Conservation (phyloP, 2,329 filamentous ascomycete species). For the Aureobasidium namibiae region DNA sequence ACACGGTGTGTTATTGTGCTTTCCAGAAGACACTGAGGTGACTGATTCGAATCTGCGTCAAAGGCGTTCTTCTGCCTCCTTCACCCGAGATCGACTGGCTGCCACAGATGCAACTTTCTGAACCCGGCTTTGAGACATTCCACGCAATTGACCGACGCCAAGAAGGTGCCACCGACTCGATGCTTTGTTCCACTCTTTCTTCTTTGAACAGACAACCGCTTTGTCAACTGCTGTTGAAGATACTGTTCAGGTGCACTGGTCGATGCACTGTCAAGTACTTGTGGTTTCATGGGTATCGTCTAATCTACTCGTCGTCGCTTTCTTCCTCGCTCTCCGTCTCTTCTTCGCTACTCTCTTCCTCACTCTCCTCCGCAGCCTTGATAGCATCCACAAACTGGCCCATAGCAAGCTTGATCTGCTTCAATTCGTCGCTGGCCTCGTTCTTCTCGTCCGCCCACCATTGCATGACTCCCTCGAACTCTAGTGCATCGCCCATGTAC, state of each 20-base stretch:
- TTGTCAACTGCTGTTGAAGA: too few species aligned
- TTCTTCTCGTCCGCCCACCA: slow-evolving; percentile 81
- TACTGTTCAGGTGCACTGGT: not conserved
- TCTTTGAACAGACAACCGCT: too few species aligned
- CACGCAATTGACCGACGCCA: slow-evolving; percentile 4
- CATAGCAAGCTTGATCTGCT: slow-evolving; percentile 62
- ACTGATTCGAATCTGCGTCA: not conserved
- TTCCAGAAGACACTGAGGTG: not conserved
- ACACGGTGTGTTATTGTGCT: not conserved
- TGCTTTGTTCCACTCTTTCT: not conserved
- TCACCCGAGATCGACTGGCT: not conserved
- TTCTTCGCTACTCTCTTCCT: slow-evolving; percentile 57
- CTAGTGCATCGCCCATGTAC: slow-evolving; percentile 74
- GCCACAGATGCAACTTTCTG: not conserved
- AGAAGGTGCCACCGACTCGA: not conserved
- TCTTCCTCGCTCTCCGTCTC: slow-evolving; percentile 40
- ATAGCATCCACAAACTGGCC: slow-evolving; percentile 70
- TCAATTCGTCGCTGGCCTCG: slow-evolving; percentile 59
- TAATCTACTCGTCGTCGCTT: slow-evolving; percentile 16
- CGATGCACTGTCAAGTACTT: not conserved
- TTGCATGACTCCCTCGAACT: slow-evolving; percentile 77
- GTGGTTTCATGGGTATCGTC: slow-evolving; percentile 13
- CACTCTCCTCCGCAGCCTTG: slow-evolving; percentile 58
- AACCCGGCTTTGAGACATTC: slow-evolving; percentile 5
- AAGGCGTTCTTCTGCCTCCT: not conserved